Base-by-base conservation (phyloP, 441 rosid genomes). In the Rhodomyrtus psidioides region DNA sequence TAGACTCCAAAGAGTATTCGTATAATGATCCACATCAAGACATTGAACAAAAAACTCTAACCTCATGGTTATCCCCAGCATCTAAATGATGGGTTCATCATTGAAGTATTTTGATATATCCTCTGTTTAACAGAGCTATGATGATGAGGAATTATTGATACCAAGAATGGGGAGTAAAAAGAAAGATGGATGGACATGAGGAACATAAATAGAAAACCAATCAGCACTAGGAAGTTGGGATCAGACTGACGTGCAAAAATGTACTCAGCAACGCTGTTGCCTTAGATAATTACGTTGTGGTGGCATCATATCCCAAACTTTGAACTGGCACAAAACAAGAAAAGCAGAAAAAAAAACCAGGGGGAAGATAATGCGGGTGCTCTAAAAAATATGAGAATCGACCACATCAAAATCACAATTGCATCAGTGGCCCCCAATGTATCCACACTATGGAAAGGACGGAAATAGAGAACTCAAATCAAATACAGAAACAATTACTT, bases 221-320 rank as follows among this genome's bases (percentile, higher is more conserved):
- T 6, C 30, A 30, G 75, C 23, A 17, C 76, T 24, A 9, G 7
- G 53, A 82, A 60, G 16, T 49, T 74, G 55, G 84, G 87, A 86
- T 87, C 89, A 87, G 86, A 87, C 88, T 88, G 91, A 89, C 87
- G 84, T 86, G 91, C 90, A 90, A 86, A 28, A 85, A 84, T 85
- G 74, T 76, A 79, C 81, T 88, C 90, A 88, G 87, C 89, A 88
- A 4, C 9, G 85, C 75, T 82, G 39, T 23, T 55, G 86, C 85
- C 89, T 90, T 53, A 81, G 90, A 70, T 39, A 84, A 70, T 85
- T 42, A 53, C 10, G 7, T 39, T 56, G 44, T 57, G 23, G 58
- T 87, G 42, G 34, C 88, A 86, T 87, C 89, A 87, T 79, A 81
- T 85, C 89, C 88, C 84, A 84, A 57, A 62, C 81, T 55, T 34